Percentiles rank a stretch among this genome's conserved stretches.
Conservation (phyloP, 2,329 filamentous ascomycete species). For the Colletotrichum sp. region DNA sequence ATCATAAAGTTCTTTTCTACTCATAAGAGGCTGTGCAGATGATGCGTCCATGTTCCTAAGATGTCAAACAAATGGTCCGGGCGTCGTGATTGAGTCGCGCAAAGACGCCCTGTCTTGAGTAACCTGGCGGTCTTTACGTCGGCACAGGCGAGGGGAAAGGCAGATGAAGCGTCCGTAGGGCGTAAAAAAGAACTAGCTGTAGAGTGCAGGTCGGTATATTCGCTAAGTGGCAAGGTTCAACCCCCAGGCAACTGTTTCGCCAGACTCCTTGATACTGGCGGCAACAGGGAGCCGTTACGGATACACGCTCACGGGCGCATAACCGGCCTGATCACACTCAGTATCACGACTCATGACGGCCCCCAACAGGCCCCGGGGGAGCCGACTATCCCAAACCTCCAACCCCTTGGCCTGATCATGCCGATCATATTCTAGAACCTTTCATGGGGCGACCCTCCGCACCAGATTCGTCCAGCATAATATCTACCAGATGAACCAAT, state of each 20-base stretch:
- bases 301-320: not conserved
- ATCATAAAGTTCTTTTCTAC: not conserved
- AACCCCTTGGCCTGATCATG: not conserved
- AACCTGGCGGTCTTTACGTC: not conserved
- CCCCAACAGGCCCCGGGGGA: not conserved
- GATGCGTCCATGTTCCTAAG: not conserved
- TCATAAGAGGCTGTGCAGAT: not conserved
- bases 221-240: not conserved
- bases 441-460: not conserved
- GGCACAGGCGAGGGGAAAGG: not conserved
- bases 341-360: not conserved
- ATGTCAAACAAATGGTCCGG: not conserved
- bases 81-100: not conserved
- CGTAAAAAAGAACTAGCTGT: not conserved
- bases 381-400: not conserved
- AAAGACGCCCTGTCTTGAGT: not conserved
- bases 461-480: not conserved
- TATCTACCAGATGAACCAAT: not conserved
- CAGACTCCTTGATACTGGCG: not conserved
- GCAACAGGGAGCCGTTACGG: not conserved
- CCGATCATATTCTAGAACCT: not conserved
- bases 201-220: not conserved
- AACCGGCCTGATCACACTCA: not conserved
- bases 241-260: not conserved
- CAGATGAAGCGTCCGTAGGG: not conserved